Evolutionary conservation across 1,284 basidiomycete genomes (phyloP).

Genomic region (Trichosporon ovoides): DNA sequence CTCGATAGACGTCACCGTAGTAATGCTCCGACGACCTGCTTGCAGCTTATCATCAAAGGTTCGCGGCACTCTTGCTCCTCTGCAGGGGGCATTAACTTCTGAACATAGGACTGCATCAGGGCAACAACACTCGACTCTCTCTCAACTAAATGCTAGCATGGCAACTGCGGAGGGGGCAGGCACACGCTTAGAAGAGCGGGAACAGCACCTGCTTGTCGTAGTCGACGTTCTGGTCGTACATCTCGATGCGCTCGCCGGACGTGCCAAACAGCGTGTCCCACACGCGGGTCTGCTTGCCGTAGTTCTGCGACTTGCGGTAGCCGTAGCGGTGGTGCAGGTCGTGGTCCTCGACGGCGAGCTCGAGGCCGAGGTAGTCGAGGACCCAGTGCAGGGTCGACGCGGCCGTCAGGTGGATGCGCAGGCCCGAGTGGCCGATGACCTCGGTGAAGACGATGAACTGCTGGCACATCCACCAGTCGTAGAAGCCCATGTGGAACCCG

Average conservation of each 20-base stretch:
- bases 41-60: too few species aligned
- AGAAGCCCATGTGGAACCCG: conserved; percentile 6
- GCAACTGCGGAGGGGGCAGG: not conserved
- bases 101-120: too few species aligned
- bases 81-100: too few species aligned
- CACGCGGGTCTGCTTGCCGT: conserved; percentile 9
- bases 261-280: conserved; percentile 12
- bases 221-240: conserved; percentile 3
- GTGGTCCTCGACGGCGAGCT: conserved; percentile 10
- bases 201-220: not conserved
- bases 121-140: not conserved
- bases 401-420: conserved; percentile 7
- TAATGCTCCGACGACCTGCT: too few species aligned
- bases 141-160: not conserved
- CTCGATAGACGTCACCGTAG: too few species aligned
- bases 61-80: too few species aligned
- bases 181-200: not conserved
- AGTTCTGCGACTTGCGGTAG: conserved; percentile 10
- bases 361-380: conserved; percentile 1
- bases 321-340: conserved; percentile 10
- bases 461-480: conserved; percentile 10
- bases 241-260: conserved; percentile 1
- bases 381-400: not conserved
- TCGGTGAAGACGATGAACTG: conserved; percentile 11
- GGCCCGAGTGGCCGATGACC: conserved; percentile 8